Base-by-base conservation (phyloP, 768 basidiomycete genomes). In the Tulasnella sp. region DNA sequence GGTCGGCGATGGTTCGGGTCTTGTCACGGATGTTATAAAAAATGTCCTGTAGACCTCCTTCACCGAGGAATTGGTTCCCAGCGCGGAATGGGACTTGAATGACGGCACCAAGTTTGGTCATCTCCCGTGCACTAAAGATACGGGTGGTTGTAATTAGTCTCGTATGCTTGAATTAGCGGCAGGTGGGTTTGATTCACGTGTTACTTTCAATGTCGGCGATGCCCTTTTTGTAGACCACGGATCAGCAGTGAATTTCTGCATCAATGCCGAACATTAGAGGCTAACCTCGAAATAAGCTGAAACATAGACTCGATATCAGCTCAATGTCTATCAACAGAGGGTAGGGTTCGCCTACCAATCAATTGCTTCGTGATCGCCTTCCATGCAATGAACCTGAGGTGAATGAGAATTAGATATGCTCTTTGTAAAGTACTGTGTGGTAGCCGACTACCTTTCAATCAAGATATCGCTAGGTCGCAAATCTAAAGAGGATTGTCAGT, bases 51-150 rank as follows among this genome's bases (percentile, higher is more conserved):
- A 99, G 75, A 50, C 96, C 95, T 11, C 89, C 90, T 71, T 98
- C 93, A n/a, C 96, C 96, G 3, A 99, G 77, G 69, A 99, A 99
- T 75, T 98, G 95, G 73, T 96, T 95, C 5, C 93, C 94, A 2
- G 89, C 81, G 34, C 86, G 77, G 75, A 99, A 98, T 0, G 96
- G 96, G 0, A 98, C 95, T 70, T 99, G 95, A 62, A 99, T 95
- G 62, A 98, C 90, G 1, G 85, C 91, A 9, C 88, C 88, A 45
- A 99, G 83, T 70, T 95, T 94, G 4, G 86, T 88, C 68, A 97
- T 79, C 72, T 98, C 95, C 63, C 83, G 82, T 11, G 94, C 92
- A 4, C 58, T 59, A 23, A 15, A 34, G 11, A 38, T n/a, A 17
- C 38, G 13, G 1, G 3, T 15, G 17, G 23, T 50, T 13, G 27